Evolutionary conservation across 148 eudicot genomes (phyloP), one percentile per base, ranked within the genome.

Genomic region (Cornus controversa): DNA sequence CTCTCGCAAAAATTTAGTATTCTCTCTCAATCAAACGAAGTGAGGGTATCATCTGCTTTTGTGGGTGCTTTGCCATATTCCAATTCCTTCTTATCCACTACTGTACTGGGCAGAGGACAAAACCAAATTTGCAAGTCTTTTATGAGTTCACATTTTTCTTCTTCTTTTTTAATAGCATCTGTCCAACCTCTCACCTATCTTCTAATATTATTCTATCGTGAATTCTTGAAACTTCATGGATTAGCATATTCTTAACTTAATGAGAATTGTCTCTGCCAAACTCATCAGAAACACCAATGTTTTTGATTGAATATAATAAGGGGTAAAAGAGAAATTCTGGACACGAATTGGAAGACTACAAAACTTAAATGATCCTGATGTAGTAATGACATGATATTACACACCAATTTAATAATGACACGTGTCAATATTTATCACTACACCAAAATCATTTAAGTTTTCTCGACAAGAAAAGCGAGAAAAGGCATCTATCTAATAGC

Each of bases 181-280:
- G 62, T 18, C 62, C 62, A 54, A 54, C 62, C 5, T 8, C 15
- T 54, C n/a, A 60, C 64, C 4, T 60, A 60, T 54, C 60, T 15
- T 60, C 24, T 8, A 60, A 18, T 7, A 9, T 60, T 18, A 60
- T 60, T 60, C 64, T 22, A 3, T 54, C 5, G 60, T 16, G 15
- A 20, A 54, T 54, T 4, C 60, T 14, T 0, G 20, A 54, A 20
- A 14, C n/a, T 54, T 54, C 60, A 14, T 60, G 24, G 71, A 69
- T 69, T 69, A 69, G 50, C 53, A 69, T 69, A 69, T 69, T 69
- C 50, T 60, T 36, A 20, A 8, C 47, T 69, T 34, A 20, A 34
- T 69, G 1, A 67, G 18, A 5, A 20, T 28, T 67, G 4, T 15
- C 20, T 50, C 57, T 50, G 57, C 15, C 57, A 50, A 11, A 50